Base-by-base conservation (phyloP, 2,329 filamentous ascomycete genomes). In the Aspergillus viridinutans region DNA sequence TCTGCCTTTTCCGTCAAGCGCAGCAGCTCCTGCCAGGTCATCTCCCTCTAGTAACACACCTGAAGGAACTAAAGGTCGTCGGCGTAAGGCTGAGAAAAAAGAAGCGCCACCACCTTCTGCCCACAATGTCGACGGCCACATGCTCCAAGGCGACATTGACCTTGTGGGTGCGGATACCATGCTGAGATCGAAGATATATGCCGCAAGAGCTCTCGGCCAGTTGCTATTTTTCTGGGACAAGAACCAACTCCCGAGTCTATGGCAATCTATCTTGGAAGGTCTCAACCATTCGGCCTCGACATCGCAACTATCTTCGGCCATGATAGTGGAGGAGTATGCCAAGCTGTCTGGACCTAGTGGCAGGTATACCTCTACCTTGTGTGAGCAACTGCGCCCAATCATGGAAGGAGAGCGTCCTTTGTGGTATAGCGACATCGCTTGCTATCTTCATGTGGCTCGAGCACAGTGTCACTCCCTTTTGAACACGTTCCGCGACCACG, bases 71-170 rank as follows among this genome's bases (percentile, higher is more conserved):
- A 79, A 86, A 2, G 90, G 94, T 74, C 87, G 90, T 62, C 84
- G 92, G 35, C 86, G 92, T 59, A 95, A 92, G 73, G 90, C 90
- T 0, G 86, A 90, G n/a, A 96, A 95, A 78, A 81, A 81, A 56
- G 90, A 94, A 54, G 88, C 92, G 28, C 75, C 82, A 8, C 78
- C 83, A 1, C 77, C 83, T 3, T 83, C 89, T n/a, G 85, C 89
- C 1, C 94, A 99, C 74, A 96, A 99, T 72, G 91, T 99, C 20
- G 94, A 99, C 72, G 94, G 92, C 9, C 92, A 96, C 64, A 97
- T 99, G 88, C 92, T 99, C 80, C 90, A 93, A 70, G 94, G 95
- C 52, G 95, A 99, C 67, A 88, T 97, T 49, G 95, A 99, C 69
- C 81, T 99, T 45, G 92, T 99, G 26, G 92, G 94, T 32, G 84